Base-by-base conservation (phyloP, 306 rosid species). In the Phaseolus lunatus region DNA sequence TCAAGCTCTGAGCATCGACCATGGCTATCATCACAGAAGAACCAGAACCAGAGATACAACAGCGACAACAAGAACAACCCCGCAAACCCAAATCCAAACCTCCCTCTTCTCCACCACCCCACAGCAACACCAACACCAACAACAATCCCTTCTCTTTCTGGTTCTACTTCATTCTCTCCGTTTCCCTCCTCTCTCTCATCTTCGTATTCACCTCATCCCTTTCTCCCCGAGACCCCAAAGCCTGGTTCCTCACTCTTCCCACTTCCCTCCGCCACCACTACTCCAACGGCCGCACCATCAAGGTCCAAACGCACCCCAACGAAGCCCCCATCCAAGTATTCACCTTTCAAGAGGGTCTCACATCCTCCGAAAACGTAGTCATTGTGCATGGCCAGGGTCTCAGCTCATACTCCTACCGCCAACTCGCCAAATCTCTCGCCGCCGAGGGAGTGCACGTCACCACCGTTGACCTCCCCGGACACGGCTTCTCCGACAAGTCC, bases 401-500 rank as follows among this genome's bases (percentile, higher is more conserved):
- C 1, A 90, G 91, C 26, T 92, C 99, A 2, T 92, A 78, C 78
- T 84, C 96, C 4, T 92, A 92, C 48, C 89, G 92, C 16, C 70
- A 83, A 45, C 77, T 90, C 4, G 3, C 83, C 24, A 77, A 87
- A 35, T 85, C 82, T 15, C 67, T 95, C 1, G 79, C 81, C 7
- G 31, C 87, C 10, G 88, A 84, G 72, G 97, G 96, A 5, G 71
- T 91, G 7, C 90, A 59, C 23, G 96, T 70, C 3, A 65, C 83
- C 33, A 88, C 94, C 5, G 73, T 95, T 53, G 99, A 95, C 70
- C 80, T 95, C 5, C 99, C 99, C 0, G 97, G 97, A 4, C 85
- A 88, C 57, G 99, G 99, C 23, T 95, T 95, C 49, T 95, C 97
- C 0, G 97, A 95, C 57, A 95, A 92, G 41, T 82, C 93, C 0